Conservation (phyloP, 2,329 filamentous ascomycete species). For the Mycogone perniciosa region DNA sequence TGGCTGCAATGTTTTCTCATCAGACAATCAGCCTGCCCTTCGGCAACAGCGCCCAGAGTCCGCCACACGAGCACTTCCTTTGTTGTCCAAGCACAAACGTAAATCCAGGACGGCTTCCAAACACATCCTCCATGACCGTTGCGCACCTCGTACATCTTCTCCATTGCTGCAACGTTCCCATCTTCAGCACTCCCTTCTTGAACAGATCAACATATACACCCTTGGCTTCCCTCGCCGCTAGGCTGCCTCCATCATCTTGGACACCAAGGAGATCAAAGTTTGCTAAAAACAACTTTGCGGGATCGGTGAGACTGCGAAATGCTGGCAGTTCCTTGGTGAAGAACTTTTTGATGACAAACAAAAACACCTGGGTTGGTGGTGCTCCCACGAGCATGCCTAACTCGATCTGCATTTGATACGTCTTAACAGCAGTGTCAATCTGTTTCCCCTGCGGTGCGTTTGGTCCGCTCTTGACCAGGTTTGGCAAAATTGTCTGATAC, state of each 20-base stretch:
- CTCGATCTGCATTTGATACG: constrained; percentile 44
- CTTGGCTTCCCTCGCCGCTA: constrained; percentile 32
- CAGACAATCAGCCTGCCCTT: constrained; percentile 23
- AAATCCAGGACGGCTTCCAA: constrained; percentile 41
- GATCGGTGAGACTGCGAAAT: constrained; percentile 55
- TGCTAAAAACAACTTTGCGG: constrained; percentile 63
- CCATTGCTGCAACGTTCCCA: constrained; percentile 25
- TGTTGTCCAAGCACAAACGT: constrained; percentile 50
- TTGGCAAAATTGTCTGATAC: constrained; percentile 42
- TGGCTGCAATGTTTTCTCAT: neutral
- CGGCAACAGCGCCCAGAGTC: constrained; percentile 43
- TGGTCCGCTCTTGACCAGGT: constrained; percentile 40
- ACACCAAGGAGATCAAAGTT: constrained; percentile 66
- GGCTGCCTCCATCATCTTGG: constrained; percentile 47
- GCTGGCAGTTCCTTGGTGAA: constrained; percentile 53
- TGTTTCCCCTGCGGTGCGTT: constrained; percentile 38
- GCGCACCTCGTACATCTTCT: constrained; percentile 50
- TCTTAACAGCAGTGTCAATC: constrained; percentile 39
- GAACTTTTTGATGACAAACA: constrained; percentile 56
- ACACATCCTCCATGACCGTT: constrained; percentile 58
- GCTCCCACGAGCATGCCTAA: constrained; percentile 45
- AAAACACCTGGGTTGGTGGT: constrained; percentile 41
- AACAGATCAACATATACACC: constrained; percentile 49
- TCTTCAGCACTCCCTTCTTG: constrained; percentile 48
- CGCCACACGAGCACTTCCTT: constrained; percentile 49